Conservation (phyloP, 164 flowering plant species). For the Kingdonia uniflora region DNA sequence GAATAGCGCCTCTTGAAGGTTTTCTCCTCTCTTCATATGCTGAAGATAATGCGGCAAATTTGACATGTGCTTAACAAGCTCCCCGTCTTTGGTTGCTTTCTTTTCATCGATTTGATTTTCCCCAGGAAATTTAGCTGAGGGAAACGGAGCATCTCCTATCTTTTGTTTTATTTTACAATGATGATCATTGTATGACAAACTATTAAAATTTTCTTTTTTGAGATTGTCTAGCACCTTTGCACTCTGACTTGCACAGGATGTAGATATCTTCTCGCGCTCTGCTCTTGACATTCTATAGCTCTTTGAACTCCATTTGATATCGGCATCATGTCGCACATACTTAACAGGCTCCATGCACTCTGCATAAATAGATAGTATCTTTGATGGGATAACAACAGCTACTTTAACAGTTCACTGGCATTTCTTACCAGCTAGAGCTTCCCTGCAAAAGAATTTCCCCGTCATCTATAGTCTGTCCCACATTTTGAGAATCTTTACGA, state of each 20-base stretch:
- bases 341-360: slow-evolving; percentile 4
- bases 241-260: slow-evolving; percentile 10
- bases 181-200: slow-evolving; percentile 11
- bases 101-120: slow-evolving; percentile 13
- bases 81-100: slow-evolving; percentile 34
- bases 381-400: not conserved
- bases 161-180: slow-evolving; percentile 10
- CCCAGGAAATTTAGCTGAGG: slow-evolving; percentile 18
- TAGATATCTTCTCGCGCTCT: too few relatives aligned
- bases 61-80: slow-evolving; percentile 82
- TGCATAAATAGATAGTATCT: slow-evolving; percentile 3
- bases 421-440: too few relatives aligned
- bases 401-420: not conserved
- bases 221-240: slow-evolving; percentile 18
- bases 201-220: slow-evolving; percentile 14
- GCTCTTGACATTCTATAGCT: slow-evolving; percentile 13
- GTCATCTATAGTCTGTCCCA: too few relatives aligned
- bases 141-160: slow-evolving; percentile 9
- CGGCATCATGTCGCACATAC: slow-evolving; percentile 20
- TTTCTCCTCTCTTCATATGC: slow-evolving; percentile 37
- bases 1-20: slow-evolving; percentile 44
- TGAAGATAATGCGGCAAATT: slow-evolving; percentile 68
- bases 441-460: not conserved
- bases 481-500: too few relatives aligned
- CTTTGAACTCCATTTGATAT: slow-evolving; percentile 20